A percentile compares a stretch with the other conserved stretches of the same genome.
Conservation (phyloP, 345 rosid genomes). For the Dipteronia sinensis region DNA sequence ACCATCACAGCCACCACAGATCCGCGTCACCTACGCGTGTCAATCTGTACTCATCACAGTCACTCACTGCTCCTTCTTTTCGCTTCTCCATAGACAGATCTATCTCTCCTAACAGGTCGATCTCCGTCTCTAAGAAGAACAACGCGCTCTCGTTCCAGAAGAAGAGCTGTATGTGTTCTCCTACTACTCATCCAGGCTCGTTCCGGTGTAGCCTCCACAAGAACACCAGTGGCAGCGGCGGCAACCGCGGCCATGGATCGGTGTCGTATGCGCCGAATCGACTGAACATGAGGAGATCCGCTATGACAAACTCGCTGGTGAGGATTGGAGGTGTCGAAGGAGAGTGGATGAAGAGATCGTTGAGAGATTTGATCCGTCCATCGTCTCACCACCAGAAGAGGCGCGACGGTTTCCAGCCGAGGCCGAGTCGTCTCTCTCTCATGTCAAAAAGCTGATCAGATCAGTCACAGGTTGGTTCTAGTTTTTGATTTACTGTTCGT, state of each 20-base stretch:
- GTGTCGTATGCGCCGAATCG: constrained; percentile 50
- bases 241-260: constrained; percentile 29
- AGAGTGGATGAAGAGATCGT: constrained; percentile 82
- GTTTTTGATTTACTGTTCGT: constrained; percentile 4
- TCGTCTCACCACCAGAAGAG: constrained; percentile 84
- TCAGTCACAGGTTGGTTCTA: constrained; percentile 36
- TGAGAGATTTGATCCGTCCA: constrained; percentile 82
- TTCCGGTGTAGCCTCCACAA: constrained; percentile 81
- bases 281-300: constrained; percentile 80
- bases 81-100: constrained; percentile 67
- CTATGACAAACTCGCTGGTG: constrained; percentile 88
- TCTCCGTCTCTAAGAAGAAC: constrained; percentile 44
- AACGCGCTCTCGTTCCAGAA: constrained; percentile 43
- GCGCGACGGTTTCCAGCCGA: constrained; percentile 57
- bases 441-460: constrained; percentile 59
- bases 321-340: constrained; percentile 97
- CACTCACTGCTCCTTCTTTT: constrained; percentile 44
- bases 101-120: constrained; percentile 53
- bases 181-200: constrained; percentile 84
- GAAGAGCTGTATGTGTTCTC: constrained; percentile 84
- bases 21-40: constrained; percentile 73
- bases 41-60: constrained; percentile 46
- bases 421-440: constrained; percentile 73
- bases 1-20: constrained; percentile 39
- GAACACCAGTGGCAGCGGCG: constrained; percentile 31